These are phyloP conservation scores for Aspergillus carbonarius DNA, from an alignment of 2,329 filamentous ascomycete genomes.

Conservation along the genomic window DNA sequence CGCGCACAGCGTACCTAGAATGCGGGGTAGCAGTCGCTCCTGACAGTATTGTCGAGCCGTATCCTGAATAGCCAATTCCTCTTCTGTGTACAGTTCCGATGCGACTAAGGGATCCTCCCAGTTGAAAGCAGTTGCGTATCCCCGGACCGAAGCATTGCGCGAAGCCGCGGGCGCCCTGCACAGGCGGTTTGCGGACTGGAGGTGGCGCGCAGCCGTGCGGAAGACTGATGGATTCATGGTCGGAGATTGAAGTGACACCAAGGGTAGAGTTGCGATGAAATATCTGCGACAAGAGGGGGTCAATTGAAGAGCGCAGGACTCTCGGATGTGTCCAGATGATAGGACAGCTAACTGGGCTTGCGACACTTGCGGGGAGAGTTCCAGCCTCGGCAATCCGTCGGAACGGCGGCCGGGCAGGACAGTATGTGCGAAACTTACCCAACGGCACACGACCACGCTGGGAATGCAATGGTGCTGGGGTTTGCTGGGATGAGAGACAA, in stretches of 20 bases:
- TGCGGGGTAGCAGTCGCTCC: slow-evolving; percentile 78
- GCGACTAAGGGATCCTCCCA: slow-evolving; percentile 87
- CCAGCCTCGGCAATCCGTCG: slow-evolving; percentile 3
- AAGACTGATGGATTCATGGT: slow-evolving; percentile 36
- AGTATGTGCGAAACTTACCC: neutral
- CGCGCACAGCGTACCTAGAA: slow-evolving; percentile 65
- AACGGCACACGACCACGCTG: neutral
- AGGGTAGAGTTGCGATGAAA: slow-evolving; percentile 3
- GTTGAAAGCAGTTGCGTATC: slow-evolving; percentile 61
- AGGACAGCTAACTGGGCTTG: neutral
- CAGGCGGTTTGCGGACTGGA: slow-evolving; percentile 23
- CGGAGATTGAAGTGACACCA: neutral
- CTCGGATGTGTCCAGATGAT: neutral
- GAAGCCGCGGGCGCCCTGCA: slow-evolving; percentile 18
- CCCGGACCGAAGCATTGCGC: slow-evolving; percentile 16
- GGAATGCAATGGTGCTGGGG: neutral
- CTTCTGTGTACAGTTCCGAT: slow-evolving; percentile 77
- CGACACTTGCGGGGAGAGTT: slow-evolving; percentile 2
- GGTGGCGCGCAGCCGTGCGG: slow-evolving; percentile 31
- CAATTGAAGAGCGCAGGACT: neutral
- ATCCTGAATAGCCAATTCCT: slow-evolving; percentile 85
- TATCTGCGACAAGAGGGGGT: slow-evolving; percentile 16
- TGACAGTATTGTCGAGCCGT: slow-evolving; percentile 94
- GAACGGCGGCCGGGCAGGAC: neutral
- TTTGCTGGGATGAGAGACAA: too few species aligned